Conservation (phyloP, 164 flowering plant species). For the Magnolia officinalis region DNA sequence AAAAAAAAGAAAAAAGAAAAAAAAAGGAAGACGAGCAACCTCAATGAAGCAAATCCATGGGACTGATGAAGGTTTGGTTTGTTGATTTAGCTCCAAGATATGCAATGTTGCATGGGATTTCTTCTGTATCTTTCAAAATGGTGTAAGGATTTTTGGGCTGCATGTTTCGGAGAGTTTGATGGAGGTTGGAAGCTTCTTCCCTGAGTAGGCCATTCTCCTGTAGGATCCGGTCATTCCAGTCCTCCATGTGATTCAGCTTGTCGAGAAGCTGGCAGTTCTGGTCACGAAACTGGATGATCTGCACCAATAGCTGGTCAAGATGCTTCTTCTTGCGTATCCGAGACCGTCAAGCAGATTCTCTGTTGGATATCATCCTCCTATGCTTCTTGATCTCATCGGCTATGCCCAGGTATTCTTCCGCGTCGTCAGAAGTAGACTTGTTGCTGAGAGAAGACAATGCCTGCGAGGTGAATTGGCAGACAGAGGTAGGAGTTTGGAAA, state of each 20-base stretch:
- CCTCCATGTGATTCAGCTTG: conserved; percentile 40
- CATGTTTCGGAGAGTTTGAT: conserved; percentile 48
- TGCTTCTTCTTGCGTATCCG: conserved; percentile 94
- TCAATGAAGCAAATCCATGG: conserved; percentile 28
- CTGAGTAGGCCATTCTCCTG: conserved; percentile 60
- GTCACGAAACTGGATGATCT: conserved; percentile 66
- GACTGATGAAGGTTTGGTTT: conserved; percentile 35
- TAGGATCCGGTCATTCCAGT: conserved; percentile 7
- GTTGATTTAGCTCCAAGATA: conserved; percentile 44
- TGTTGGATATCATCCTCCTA: conserved; percentile 89
- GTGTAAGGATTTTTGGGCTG: conserved; percentile 48
- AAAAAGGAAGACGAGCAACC: background rate
- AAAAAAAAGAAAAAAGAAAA: conserved; percentile 6
- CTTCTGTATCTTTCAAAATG: conserved; percentile 43
- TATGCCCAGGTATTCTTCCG: conserved; percentile 61
- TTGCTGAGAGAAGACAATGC: conserved; percentile 14
- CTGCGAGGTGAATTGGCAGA: conserved; percentile 26
- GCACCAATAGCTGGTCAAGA: conserved; percentile 88
- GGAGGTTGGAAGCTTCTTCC: conserved; percentile 61
- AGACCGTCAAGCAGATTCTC: conserved; percentile 92
- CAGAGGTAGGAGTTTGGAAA: conserved; percentile 18
- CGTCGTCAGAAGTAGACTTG: conserved; percentile 86
- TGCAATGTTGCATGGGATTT: conserved; percentile 39
- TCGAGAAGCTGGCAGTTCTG: conserved; percentile 83
- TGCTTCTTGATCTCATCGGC: conserved; percentile 70